A percentile compares a stretch with the other conserved stretches of the same genome.
phyloP scores from a whole-genome alignment of 2,329 filamentous ascomycete species.

The Fusarium tuaranense region DNA sequence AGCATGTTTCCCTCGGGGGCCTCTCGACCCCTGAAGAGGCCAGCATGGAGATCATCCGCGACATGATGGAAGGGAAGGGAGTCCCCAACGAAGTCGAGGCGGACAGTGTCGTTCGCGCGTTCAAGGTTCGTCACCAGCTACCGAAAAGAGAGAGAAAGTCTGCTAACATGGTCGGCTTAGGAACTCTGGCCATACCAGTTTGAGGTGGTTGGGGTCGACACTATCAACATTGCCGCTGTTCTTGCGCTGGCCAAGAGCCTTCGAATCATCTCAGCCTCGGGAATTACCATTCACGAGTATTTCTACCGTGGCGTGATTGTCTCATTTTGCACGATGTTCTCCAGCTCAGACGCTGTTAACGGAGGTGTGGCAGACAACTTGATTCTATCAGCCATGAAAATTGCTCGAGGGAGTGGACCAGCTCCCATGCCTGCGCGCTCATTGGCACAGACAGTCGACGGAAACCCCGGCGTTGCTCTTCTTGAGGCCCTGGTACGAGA shows the following conservation, averaged over 20 bases:
- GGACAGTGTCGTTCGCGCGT: not conserved
- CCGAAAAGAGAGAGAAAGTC: no score
- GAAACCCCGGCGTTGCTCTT: not conserved
- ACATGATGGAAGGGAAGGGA: not conserved
- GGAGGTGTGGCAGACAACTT: fast-evolving
- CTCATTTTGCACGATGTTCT: not conserved
- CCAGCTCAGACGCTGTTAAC: not conserved
- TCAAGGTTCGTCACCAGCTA: not conserved
- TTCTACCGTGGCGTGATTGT: not conserved
- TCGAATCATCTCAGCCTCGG: not conserved
- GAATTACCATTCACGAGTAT: not conserved
- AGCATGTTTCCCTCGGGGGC: not conserved
- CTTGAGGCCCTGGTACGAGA: not conserved
- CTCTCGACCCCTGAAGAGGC: not conserved
- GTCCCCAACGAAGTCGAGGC: not conserved
- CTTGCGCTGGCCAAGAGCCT: not conserved
- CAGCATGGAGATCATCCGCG: not conserved
- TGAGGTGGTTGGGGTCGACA: not conserved
- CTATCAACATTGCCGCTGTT: not conserved
- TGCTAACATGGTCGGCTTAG: not conserved
- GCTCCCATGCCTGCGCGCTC: not conserved
- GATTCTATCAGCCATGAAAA: not conserved
- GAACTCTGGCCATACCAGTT: not conserved
- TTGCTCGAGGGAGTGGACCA: not conserved
- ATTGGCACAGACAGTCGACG: not conserved